Base-by-base conservation (phyloP, 1,284 basidiomycete species). In the Rhizoctonia solani region DNA sequence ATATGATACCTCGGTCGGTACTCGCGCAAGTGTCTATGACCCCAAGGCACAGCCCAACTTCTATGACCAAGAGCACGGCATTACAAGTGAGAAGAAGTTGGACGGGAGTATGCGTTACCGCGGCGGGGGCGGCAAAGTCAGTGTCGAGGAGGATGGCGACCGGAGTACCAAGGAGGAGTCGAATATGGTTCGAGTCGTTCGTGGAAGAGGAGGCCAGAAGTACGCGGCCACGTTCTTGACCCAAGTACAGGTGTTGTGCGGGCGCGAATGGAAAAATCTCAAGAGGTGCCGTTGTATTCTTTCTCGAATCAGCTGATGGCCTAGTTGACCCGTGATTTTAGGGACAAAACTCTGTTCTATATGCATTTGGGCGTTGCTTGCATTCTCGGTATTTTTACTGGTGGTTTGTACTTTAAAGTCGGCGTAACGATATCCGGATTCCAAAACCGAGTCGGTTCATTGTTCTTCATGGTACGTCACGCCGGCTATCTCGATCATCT, bases 361-460 rank as follows among this genome's bases (percentile, higher is more conserved):
- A 86, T 92, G 1, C 94, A 96, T 78, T 74, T 92, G 21, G 75
- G 78, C 2, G 80, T 92, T 16, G 81, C 93, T 16, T 81, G 82
- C 13, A 74, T 94, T 1, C 77, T 95, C 3, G 93, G 93, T 1
- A 85, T 92, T 1, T 92, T 94, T 73, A 88, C 86, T 71, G 89
- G 88, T 87, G 16, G 23, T 56, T 11, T 19, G 55, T 37, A 32
- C 27, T 59, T 61, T 39, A 65, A 61, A 25, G 67, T 53, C 49
- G 84, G 83, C 50, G 77, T 83, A 11, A 89, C 86, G 1, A 95
- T 96, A 68, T 90, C 92, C 23, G 93, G 94, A 0, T 96, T 96
- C 82, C 94, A 96, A 76, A 93, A 89, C 21, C 83, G 93, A 42
- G 84, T 96, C n/a, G 93, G 93, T 29, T 90, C 88, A 70, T 76